These are phyloP conservation scores for Saccharomyces pastorianus DNA, from an alignment of 1,139 yeast species.

Conservation along the genomic window DNA sequence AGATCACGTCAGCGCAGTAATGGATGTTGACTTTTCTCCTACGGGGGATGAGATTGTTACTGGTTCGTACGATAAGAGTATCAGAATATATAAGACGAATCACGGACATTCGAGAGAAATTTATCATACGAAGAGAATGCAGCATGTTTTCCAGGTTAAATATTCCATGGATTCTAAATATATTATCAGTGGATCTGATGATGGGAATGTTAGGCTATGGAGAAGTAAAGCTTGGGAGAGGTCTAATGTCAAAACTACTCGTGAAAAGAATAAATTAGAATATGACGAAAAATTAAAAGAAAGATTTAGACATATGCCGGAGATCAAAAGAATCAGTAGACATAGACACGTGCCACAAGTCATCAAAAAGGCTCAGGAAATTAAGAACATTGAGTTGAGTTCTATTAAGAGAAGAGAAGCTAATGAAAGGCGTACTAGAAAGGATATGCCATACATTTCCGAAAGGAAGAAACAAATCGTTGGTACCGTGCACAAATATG, in stretches of 20 bases:
- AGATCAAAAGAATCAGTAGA: constrained; percentile 76
- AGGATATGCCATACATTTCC: constrained; percentile 50
- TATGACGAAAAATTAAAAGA: constrained; percentile 89
- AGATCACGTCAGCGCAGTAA: constrained; percentile 93
- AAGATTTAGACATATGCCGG: constrained; percentile 93
- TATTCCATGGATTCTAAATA: constrained; percentile 85
- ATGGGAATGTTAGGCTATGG: constrained; percentile 92
- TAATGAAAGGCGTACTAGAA: constrained; percentile 72
- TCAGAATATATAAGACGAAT: constrained; percentile 64
- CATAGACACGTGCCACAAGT: constrained; percentile 88
- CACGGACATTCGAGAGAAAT: constrained; percentile 93
- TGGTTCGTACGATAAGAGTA: constrained; percentile 90
- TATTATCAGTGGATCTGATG: constrained; percentile 87
- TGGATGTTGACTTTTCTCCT: constrained; percentile 92
- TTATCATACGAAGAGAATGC: constrained; percentile 97
- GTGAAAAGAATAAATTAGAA: constrained; percentile 76
- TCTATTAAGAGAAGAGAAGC: constrained; percentile 73
- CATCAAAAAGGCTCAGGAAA: constrained; percentile 81
- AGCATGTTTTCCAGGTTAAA: constrained; percentile 75
- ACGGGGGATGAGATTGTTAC: constrained; percentile 95
- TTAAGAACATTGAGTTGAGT: constrained; percentile 64
- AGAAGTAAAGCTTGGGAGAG: constrained; percentile 80
- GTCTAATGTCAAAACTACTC: constrained; percentile 68
- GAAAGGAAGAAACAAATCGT: constrained; percentile 83
- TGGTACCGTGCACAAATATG: constrained; percentile 61